A percentile compares a stretch with the other conserved stretches of the same genome.
These are phyloP conservation scores for Trichoderma asperelloides DNA, from an alignment of 495 filamentous ascomycete species.

Conservation along the genomic window DNA sequence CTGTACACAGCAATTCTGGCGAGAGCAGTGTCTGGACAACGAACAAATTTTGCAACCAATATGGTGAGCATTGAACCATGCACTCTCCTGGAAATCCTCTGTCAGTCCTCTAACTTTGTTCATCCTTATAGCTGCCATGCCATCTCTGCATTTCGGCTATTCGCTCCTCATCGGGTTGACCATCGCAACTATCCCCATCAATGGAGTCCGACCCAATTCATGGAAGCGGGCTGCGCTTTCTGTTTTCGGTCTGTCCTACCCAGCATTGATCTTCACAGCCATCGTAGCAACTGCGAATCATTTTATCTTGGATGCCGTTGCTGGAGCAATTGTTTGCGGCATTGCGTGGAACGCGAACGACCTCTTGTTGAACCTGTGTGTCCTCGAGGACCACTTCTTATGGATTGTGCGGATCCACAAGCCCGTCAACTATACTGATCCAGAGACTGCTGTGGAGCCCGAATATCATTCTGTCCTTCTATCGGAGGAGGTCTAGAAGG, in stretches of 20 bases:
- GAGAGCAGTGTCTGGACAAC: slow-evolving; percentile 63
- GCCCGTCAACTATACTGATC: slow-evolving; percentile 14
- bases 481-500: neutral
- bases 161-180: slow-evolving; percentile 67
- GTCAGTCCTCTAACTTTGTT: neutral
- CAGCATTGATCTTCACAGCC: slow-evolving; percentile 52
- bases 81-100: too few relatives aligned
- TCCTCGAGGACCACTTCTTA: slow-evolving; percentile 25
- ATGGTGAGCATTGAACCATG: neutral
- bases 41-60: slow-evolving; percentile 53
- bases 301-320: slow-evolving; percentile 62
- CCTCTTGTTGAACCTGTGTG: slow-evolving; percentile 20
- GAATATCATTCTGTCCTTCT: slow-evolving; percentile 1
- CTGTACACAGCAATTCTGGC: slow-evolving; percentile 46
- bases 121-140: slow-evolving; percentile 54
- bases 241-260: slow-evolving; percentile 53
- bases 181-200: slow-evolving; percentile 35
- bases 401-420: slow-evolving; percentile 21
- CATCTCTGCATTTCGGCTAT: slow-evolving; percentile 72
- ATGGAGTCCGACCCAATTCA: slow-evolving; percentile 16
- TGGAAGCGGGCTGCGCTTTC: slow-evolving; percentile 26
- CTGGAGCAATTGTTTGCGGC: slow-evolving; percentile 38
- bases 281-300: slow-evolving; percentile 71
- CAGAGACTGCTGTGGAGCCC: slow-evolving; percentile 8
- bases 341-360: slow-evolving; percentile 23